Conservation (phyloP, 768 basidiomycete genomes). For the Saitozyma podzolica region DNA sequence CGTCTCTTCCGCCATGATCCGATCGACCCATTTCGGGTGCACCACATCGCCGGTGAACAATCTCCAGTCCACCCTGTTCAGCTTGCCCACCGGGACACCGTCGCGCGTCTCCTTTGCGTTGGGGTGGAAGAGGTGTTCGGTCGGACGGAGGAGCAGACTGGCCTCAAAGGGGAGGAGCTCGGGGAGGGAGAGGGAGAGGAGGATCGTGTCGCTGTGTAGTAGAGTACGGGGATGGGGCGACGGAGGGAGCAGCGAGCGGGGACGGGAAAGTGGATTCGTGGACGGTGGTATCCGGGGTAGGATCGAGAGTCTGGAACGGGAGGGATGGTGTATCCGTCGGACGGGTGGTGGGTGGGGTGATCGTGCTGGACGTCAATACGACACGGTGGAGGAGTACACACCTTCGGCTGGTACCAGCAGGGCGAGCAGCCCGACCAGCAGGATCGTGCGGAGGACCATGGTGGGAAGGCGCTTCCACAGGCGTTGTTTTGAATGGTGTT, state of each 20-base stretch:
- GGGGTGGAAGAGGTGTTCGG: slow-evolving; percentile 74
- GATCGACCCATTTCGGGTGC: slow-evolving; percentile 56
- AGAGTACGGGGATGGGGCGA: slow-evolving; percentile 57
- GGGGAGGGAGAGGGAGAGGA: slow-evolving; percentile 61
- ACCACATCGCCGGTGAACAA: slow-evolving; percentile 78
- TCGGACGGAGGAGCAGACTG: slow-evolving; percentile 73
- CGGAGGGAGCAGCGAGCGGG: slow-evolving; percentile 25
- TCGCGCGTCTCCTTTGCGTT: slow-evolving; percentile 67
- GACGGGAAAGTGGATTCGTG: slow-evolving; percentile 53
- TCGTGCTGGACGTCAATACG: slow-evolving; percentile 23
- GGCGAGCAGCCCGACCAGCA: too few relatives aligned
- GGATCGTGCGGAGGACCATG: too few relatives aligned
- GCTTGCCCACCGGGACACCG: slow-evolving; percentile 61
- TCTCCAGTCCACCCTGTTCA: slow-evolving; percentile 51
- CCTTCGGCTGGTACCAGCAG: too few relatives aligned
- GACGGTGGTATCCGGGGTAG: slow-evolving; percentile 55
- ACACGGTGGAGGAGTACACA: too few relatives aligned
- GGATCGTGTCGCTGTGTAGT: slow-evolving; percentile 68
- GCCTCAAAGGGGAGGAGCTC: slow-evolving; percentile 65
- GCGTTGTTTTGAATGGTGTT: too few relatives aligned
- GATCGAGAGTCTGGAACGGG: slow-evolving; percentile 61
- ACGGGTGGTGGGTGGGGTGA: slow-evolving; percentile 44
- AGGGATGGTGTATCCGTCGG: slow-evolving; percentile 54
- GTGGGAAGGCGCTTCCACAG: too few relatives aligned
- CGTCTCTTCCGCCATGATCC: slow-evolving; percentile 41